phyloP scores from a whole-genome alignment of 176 grass and related monocot species.

The Miscanthus lutarioriparius region DNA sequence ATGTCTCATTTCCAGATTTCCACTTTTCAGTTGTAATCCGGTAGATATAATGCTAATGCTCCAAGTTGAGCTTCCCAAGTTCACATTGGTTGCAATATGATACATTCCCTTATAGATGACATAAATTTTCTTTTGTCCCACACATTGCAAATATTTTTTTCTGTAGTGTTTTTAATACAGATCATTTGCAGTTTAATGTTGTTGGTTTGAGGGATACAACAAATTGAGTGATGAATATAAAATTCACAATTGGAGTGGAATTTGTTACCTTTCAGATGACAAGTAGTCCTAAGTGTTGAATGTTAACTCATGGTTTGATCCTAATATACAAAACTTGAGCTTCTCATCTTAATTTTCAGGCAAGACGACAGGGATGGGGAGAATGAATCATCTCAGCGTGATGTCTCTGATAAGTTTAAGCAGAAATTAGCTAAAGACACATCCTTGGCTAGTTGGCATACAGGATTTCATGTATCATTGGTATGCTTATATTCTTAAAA shows the following conservation, averaged over 20 bases:
- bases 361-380: slow-evolving; percentile 70
- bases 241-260: not conserved
- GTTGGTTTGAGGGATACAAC: not conserved
- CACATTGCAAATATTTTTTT: not conserved
- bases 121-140: not conserved
- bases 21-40: not conserved
- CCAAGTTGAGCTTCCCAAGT: not conserved
- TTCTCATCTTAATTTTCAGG: slow-evolving; percentile 57
- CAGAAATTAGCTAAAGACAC: slow-evolving; percentile 70
- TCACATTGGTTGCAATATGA: not conserved
- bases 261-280: not conserved
- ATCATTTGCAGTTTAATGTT: slow-evolving; percentile 21
- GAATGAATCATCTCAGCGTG: slow-evolving; percentile 56
- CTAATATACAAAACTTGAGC: slow-evolving; percentile 8
- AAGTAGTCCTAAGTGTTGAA: not conserved
- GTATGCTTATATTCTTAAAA: slow-evolving; percentile 53
- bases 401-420: slow-evolving; percentile 59
- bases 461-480: slow-evolving; percentile 96
- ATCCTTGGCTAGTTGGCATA: slow-evolving; percentile 80
- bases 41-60: not conserved
- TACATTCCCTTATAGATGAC: not conserved
- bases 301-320: not conserved
- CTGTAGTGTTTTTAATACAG: not conserved
- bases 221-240: not conserved
- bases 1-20: slow-evolving; percentile 10